Percentiles rank a stretch among this genome's conserved stretches.
Evolutionary conservation across 2,329 filamentous ascomycete genomes (phyloP).

Genomic region (Verticillium nonalfalfae): DNA sequence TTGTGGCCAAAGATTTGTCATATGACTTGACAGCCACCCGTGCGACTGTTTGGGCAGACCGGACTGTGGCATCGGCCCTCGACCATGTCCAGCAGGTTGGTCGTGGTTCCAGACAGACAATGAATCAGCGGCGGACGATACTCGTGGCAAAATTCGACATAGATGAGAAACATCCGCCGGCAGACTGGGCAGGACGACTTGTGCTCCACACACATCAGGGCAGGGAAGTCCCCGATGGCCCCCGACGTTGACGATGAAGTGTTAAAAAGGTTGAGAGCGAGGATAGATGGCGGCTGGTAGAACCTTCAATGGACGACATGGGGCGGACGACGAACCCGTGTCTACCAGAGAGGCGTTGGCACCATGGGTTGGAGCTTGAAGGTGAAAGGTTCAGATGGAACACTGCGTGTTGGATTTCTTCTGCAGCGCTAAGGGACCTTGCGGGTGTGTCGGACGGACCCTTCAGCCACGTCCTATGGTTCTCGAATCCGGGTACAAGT

Average conservation of each 20-base stretch:
- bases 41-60: slow-evolving; percentile 51
- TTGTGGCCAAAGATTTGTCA: slow-evolving; percentile 16
- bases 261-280: neutral
- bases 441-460: neutral
- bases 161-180: slow-evolving; percentile 52
- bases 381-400: neutral
- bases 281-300: neutral
- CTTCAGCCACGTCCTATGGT: neutral
- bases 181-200: slow-evolving; percentile 51
- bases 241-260: neutral
- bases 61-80: slow-evolving; percentile 52
- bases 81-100: slow-evolving; percentile 37
- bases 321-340: neutral
- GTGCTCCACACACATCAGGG: slow-evolving; percentile 56
- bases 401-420: slow-evolving; percentile 1
- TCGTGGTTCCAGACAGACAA: slow-evolving; percentile 38
- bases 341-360: neutral
- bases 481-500: neutral
- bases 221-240: slow-evolving; percentile 1
- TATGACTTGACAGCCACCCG: slow-evolving; percentile 49
- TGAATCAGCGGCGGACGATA: slow-evolving; percentile 40
- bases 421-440: neutral
- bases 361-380: neutral
- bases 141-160: slow-evolving; percentile 48
- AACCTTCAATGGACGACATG: slow-evolving; percentile 9